Base-by-base conservation (phyloP, 2,329 filamentous ascomycete species). In the Juglanconis oblonga region DNA sequence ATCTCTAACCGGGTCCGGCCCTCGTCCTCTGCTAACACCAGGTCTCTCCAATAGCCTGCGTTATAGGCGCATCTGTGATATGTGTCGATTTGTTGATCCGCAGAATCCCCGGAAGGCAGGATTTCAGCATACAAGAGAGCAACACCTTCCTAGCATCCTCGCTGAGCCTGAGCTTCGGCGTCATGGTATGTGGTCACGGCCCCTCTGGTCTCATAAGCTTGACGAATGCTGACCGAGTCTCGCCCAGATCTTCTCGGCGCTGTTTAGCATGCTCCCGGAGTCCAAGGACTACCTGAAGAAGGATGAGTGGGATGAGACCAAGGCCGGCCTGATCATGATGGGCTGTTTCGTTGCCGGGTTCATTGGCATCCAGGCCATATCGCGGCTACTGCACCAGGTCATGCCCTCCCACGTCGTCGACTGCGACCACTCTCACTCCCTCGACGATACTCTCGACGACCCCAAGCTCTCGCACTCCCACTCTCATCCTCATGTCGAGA, bases 211-310 rank as follows among this genome's bases (percentile, higher is more conserved):
- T 17, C 55, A n/a, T 13, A 5, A 13, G 1, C 42, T n/a, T 17
- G n/a, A 45, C 42, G 42, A 45, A 29, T 17, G 44, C 50, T 62
- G 38, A 62, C 54, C 10, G 14, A 14, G 24, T 38, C 32, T 11
- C 31, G 4, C 40, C 4, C 68, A 97, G 92, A 83, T 97, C 45
- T 97, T 97, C 74, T 97, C 93, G 40, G 88, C 94, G 1, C 77
- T 98, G 35, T 96, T 93, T 73, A 95, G 88, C 74, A 97, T 98
- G 90, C 82, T 98, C 7, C 94, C 94, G 9, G 92, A 91, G 24
- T 87, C 94, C 2, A 92, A 89, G 70, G 80, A 80, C 44, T 97
- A 96, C 70, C 81, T 99, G 3, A 79, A 82, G 61, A 80, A 86
- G 57, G 89, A 87, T 55, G 87, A 87, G 14, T 87, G 87, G 73